Evolutionary conservation across 257 asterid genomes (phyloP), one percentile per base, ranked within the genome.

Genomic region (Nicotiana noctiflora): DNA sequence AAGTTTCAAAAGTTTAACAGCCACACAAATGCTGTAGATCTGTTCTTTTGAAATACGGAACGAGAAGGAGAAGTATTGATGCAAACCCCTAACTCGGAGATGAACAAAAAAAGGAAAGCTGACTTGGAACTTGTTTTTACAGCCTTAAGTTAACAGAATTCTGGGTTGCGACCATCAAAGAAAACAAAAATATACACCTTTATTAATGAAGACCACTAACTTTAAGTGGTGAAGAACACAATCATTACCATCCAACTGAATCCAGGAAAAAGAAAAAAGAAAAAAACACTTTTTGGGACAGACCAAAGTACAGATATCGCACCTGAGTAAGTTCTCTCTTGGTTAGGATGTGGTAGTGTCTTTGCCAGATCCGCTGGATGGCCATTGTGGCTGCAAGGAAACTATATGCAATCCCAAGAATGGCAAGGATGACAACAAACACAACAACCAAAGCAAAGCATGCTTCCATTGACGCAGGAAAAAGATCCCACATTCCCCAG

Each of bases 351-450:
- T 88, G 91, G 31, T 89, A 88, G 83, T 89, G 93, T 51, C 90
- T 89, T 83, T 89, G 93, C 91, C 90, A 88, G 77, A 89, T 88
- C 88, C 93, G 86, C 85, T 89, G 93, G 81, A 89, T 79, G 55
- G 88, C 89, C 91, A 89, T 72, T 80, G 91, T 89, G 80, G 88
- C 86, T 37, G 93, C 93, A 77, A 89, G 87, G 75, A 89, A 88
- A 49, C 93, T 88, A 84, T 89, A 89, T 8, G 90, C 93, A 57
- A 89, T 84, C 62, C 93, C 93, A 77, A 89, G 87, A 49, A 89
- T 89, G 80, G 90, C 89, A 88, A 89, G 86, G 84, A 89, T 84
- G 51, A 89, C 85, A 37, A 89, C 84, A 81, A 88, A 88, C 46
- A 89, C 84, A 76, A 89, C 74, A 32, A 84, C 85, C 37, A 89